phyloP scores from a whole-genome alignment of 108 stramenopile species.

The Epithemia pelagica region DNA sequence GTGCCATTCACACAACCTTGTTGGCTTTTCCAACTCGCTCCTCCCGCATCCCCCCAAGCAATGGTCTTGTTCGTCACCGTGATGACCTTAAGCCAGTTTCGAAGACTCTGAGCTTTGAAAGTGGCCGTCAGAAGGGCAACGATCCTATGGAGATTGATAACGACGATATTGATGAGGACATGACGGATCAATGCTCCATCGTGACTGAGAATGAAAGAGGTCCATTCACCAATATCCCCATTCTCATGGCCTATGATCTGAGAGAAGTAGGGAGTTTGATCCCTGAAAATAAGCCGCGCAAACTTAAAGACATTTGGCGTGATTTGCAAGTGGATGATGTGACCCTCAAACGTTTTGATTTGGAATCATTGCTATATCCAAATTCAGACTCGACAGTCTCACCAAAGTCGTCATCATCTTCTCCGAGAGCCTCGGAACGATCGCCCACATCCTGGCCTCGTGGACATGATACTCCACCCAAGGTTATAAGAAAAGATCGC shows the following conservation, averaged over 20 bases:
- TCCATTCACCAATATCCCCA: not conserved
- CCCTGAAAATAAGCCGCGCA: slow-evolving; percentile 33
- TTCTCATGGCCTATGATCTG: slow-evolving; percentile 25
- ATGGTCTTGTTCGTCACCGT: not conserved
- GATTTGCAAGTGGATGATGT: slow-evolving; percentile 12
- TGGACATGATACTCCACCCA: slow-evolving; percentile 13
- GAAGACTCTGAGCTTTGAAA: not conserved
- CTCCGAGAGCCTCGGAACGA: not conserved
- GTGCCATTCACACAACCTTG: slow-evolving; percentile 37
- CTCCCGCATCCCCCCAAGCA: not conserved
- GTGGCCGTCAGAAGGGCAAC: not conserved
- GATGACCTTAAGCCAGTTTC: not conserved
- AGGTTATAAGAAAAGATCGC: slow-evolving; percentile 18
- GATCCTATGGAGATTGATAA: not conserved
- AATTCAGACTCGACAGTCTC: not conserved
- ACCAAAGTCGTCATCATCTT: not conserved
- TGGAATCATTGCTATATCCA: slow-evolving; percentile 11
- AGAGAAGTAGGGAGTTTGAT: slow-evolving; percentile 23
- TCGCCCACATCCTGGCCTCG: slow-evolving; percentile 13
- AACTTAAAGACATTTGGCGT: slow-evolving; percentile 11
- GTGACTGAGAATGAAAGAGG: not conserved
- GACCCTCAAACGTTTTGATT: slow-evolving; percentile 8
- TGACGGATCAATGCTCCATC: not conserved
- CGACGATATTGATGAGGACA: not conserved
- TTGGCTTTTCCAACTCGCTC: slow-evolving; percentile 22